Evolutionary conservation across 2,329 filamentous ascomycete species (phyloP), one percentile per base, ranked within the genome.

Genomic region (Fusarium odoratissimum): DNA sequence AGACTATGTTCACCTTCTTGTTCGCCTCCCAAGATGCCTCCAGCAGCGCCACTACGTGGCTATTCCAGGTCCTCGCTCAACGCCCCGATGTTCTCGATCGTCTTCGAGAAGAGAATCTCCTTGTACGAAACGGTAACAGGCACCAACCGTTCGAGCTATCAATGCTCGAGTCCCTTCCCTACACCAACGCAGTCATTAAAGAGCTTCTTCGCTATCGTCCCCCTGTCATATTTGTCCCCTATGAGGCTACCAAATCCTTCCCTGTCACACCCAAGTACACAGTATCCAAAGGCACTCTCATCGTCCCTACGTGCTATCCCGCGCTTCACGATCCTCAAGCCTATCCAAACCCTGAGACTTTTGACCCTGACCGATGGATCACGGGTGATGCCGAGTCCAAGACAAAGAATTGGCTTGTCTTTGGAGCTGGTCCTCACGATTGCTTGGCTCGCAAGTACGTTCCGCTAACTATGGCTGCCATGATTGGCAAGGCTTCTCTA

Each of bases 171-270:
- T 84, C 82, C 0, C 80, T 88, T 38, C 82, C 82, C 1, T 88
- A 88, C 72, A 88, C 86, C 58, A 84, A 83, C 31, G 86, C 86
- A 6, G 86, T 88, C 1, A 79, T 88, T 64, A 88, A 87, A 67
- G 87, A 88, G 69, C 80, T 87, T 3, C 84, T 88, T 19, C 86
- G 87, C 40, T 79, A 87, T 71, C 76, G 86, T 1, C 86, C 86
- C 2, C 86, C 86, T 0, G 87, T 88, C 45, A 88, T 88, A 59
- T 86, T 88, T 60, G 86, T 88, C 0, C 86, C 87, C 0, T 88
- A 88, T 45, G 79, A 85, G 2, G 84, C 85, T 0, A 86, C 82
- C 1, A 85, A 84, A 60, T 69, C 77, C 17, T 88, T 88, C 59
- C 84, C 85, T 0, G 77, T 88, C 35, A 86, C 85, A 0, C 79